phyloP scores from a whole-genome alignment of 495 filamentous ascomycete genomes.

The Penicillium egyptiacum region DNA sequence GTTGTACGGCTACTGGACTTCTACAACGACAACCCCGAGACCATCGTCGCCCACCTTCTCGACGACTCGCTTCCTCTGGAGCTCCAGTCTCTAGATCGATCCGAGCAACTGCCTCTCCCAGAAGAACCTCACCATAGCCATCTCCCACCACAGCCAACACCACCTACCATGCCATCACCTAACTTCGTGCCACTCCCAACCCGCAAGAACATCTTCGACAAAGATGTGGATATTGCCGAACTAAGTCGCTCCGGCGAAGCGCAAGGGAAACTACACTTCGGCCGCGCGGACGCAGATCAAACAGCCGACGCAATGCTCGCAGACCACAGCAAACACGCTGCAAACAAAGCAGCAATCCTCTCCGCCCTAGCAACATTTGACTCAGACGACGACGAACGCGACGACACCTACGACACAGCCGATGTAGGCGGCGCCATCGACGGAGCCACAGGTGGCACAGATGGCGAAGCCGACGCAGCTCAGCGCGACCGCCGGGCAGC shows the following conservation, averaged over 20 bases:
- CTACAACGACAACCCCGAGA: constrained; percentile 74
- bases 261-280: constrained; percentile 66
- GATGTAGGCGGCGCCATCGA: constrained; percentile 91
- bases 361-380: constrained; percentile 90
- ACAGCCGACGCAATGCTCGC: constrained; percentile 65
- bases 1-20: constrained; percentile 75
- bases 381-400: constrained; percentile 92
- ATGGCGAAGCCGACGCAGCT: constrained; percentile 41
- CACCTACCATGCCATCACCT: constrained; percentile 32
- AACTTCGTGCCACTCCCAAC: constrained; percentile 26
- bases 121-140: constrained; percentile 18
- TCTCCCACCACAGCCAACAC: constrained; percentile 40
- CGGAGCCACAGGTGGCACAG: constrained; percentile 41
- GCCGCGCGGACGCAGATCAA: constrained; percentile 60
- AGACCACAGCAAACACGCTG: constrained; percentile 53
- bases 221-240: constrained; percentile 74
- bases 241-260: constrained; percentile 54
- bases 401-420: constrained; percentile 91
- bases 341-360: constrained; percentile 83
- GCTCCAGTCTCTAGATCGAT: constrained; percentile 40
- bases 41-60: constrained; percentile 78
- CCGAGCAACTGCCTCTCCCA: constrained; percentile 39
- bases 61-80: constrained; percentile 71
- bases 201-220: constrained; percentile 70
- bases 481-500: constrained; percentile 24